These are phyloP conservation scores for grape (Vitis vinifera) DNA, from an alignment of 164 flowering plant species.

Conservation along the genomic window DNA sequence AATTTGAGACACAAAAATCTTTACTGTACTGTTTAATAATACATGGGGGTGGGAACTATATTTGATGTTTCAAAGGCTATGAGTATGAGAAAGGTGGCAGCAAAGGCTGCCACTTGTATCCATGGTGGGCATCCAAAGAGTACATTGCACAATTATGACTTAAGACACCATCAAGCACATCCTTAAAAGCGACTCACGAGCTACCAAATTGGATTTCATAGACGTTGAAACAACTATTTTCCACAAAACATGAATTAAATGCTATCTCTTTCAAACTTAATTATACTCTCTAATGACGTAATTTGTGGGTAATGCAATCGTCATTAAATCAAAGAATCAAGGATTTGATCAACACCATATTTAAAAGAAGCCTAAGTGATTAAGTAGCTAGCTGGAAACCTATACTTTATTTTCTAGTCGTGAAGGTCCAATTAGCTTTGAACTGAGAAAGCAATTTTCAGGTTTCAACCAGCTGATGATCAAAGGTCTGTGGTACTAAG, in stretches of 20 bases:
- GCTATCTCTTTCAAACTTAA: neutral
- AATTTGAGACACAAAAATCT: too few species aligned
- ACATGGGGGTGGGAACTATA: too few species aligned
- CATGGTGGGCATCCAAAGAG: slow-evolving; percentile 4
- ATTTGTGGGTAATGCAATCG: slow-evolving; percentile 19
- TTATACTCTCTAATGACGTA: slow-evolving; percentile 9
- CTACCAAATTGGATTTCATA: slow-evolving; percentile 11
- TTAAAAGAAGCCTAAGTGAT: too few species aligned
- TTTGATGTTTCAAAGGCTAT: too few species aligned
- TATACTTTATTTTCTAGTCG: too few species aligned
- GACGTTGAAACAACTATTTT: slow-evolving; percentile 3
- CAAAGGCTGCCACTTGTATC: slow-evolving; percentile 11
- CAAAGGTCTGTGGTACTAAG: too few species aligned
- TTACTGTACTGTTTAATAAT: too few species aligned
- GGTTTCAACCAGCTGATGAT: too few species aligned
- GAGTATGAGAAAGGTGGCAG: neutral
- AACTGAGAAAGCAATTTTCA: too few species aligned
- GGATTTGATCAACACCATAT: neutral
- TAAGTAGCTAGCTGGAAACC: too few species aligned
- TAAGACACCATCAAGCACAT: slow-evolving; percentile 11
- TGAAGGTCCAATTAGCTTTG: too few species aligned
- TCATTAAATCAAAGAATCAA: slow-evolving; percentile 11
- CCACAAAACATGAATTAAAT: neutral
- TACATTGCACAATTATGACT: slow-evolving; percentile 10
- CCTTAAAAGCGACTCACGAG: slow-evolving; percentile 19